Evolutionary conservation across 2,329 filamentous ascomycete genomes (phyloP), one percentile per base, ranked within the genome.

Genomic region (Xylaria sp.): DNA sequence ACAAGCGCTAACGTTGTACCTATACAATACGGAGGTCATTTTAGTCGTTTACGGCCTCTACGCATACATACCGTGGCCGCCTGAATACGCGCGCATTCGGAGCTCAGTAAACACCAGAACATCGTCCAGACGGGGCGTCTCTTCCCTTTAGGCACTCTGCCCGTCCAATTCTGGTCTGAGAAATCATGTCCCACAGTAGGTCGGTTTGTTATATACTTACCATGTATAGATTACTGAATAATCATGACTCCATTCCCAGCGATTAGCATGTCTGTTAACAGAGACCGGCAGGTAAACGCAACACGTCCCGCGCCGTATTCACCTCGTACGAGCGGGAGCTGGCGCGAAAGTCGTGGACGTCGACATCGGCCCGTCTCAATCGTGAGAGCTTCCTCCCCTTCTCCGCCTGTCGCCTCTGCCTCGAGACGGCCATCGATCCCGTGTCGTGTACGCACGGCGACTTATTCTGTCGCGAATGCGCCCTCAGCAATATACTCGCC

Each of bases 391-490:
- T 97, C 80, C 89, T 98, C 11, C 91, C 93, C 4, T 97, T 98
- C 79, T 93, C 92, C 62, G 93, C 91, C 24, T 99, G 95, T 82
- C 89, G 91, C 62, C 86, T 99, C 32, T 99, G 95, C 77, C 90
- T 98, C 17, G 88, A 94, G 68, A 88, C 91, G 7, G 92, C 94
- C 21, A 88, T 91, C 34, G 89, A 93, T 55, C 94, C 96, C 0
- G 93, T 98, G 42, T 90, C 93, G 24, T 98, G 95, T 80, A 84
- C 87, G 2, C 88, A 90, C 71, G 95, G 95, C 69, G 94, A 98
- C 79, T 85, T 99, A 14, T 98, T 98, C 83, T 99, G 95, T 80
- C 90, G 93, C 74, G 96, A 98, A 82, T 99, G 95, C 82, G 94
- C 94, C 8, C 88, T 98, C 61, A 90, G 85, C 73, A 97, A 98